Percentiles rank a stretch among this genome's conserved stretches.
Conservation (phyloP, 345 rosid species). For the Eucalyptus albens region DNA sequence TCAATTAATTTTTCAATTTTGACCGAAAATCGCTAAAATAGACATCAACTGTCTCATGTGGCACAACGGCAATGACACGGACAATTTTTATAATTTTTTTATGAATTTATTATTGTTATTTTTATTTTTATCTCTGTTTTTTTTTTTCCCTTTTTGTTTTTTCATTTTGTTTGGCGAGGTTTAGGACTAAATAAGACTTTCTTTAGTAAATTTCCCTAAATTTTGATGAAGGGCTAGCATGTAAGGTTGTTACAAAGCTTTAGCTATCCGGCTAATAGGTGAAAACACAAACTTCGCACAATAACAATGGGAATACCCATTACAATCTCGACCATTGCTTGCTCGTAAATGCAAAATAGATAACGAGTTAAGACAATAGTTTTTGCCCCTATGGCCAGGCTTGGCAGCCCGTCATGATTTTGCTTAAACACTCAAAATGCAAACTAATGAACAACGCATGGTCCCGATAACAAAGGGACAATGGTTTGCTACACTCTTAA, state of each 20-base stretch:
- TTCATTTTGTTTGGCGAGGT: no score
- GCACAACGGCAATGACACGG: accelerated
- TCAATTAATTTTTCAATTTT: neutral
- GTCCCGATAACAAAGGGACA: neutral
- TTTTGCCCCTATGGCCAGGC: neutral
- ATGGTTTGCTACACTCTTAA: neutral
- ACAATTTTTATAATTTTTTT: no score
- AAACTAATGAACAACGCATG: neutral
- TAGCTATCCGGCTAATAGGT: neutral
- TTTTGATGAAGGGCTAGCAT: neutral
- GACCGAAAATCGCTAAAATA: accelerated
- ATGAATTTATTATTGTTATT: no score
- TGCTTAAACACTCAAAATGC: neutral
- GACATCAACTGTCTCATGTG: accelerated
- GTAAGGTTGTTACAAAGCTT: neutral
- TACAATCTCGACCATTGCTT: neutral
- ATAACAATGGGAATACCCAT: neutral
- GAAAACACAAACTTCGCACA: neutral
- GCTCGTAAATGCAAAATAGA: neutral
- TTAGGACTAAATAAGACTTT: neutral
- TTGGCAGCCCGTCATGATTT: neutral
- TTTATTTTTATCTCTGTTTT: no score
- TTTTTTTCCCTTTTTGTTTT: no score
- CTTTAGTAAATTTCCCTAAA: neutral
- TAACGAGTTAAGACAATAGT: accelerated